A percentile compares a stretch with the other conserved stretches of the same genome.
Evolutionary conservation across 768 basidiomycete species (phyloP).

Genomic region (Leccinum subgranulosum): DNA sequence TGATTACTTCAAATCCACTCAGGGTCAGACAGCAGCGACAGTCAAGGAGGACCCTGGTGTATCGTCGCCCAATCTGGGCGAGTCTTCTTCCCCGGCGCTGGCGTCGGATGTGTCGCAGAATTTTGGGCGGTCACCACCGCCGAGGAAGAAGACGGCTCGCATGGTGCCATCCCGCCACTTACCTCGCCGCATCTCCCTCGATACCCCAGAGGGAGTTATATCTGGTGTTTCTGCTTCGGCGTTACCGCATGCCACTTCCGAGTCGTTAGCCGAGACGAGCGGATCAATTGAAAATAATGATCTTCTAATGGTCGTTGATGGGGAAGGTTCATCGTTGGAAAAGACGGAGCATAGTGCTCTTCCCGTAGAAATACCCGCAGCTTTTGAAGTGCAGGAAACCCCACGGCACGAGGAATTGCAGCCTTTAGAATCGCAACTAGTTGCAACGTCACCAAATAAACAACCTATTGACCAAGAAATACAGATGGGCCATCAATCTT

Average conservation of each 20-base stretch:
- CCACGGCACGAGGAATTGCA: neutral
- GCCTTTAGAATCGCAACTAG: neutral
- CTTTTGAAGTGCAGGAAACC: neutral
- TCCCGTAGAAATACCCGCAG: neutral
- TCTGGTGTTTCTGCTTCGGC: neutral
- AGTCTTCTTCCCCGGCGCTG: neutral
- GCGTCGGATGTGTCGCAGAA: neutral
- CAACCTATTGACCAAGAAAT: neutral
- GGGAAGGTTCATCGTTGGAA: neutral
- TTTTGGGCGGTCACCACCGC: neutral
- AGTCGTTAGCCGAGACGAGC: neutral
- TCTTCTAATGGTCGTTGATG: slow-evolving; percentile 7
- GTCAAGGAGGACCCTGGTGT: neutral
- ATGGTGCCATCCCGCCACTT: slow-evolving; percentile 24
- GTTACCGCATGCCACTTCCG: neutral
- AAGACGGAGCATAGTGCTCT: neutral
- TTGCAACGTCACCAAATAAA: neutral
- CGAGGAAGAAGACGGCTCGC: slow-evolving; percentile 23
- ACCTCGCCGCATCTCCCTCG: slow-evolving; percentile 16
- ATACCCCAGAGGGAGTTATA: neutral
- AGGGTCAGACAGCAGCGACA: neutral
- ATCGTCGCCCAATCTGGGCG: neutral
- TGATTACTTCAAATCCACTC: slow-evolving; percentile 27
- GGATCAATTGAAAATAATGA: neutral
- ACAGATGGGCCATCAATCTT: neutral